Evolutionary conservation across 1,139 yeast species (phyloP).

Genomic region (Taphrina pruni): DNA sequence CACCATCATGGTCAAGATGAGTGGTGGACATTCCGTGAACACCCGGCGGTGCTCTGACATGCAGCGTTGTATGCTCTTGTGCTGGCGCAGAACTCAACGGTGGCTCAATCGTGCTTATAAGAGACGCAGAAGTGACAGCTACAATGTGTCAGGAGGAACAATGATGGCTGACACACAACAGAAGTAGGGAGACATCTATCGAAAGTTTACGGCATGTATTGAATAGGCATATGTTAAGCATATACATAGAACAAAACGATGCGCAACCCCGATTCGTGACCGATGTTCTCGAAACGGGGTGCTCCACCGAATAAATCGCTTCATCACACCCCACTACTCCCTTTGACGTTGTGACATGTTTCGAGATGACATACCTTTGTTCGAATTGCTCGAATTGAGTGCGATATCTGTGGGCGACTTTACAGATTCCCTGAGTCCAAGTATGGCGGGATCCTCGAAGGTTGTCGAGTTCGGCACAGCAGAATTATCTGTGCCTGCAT

Average conservation of each 20-base stretch:
- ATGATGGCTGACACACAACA: not conserved
- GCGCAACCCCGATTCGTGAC: constrained; percentile 27
- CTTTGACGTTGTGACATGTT: not conserved
- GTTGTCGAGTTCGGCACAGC: not conserved
- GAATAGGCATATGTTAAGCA: constrained; percentile 29
- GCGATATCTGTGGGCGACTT: constrained; percentile 11
- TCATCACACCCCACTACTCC: constrained; percentile 28
- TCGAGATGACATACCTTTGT: constrained; percentile 13
- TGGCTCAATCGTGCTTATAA: constrained; percentile 2
- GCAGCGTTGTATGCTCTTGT: not conserved
- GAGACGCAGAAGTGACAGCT: not conserved
- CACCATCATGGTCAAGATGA: not conserved
- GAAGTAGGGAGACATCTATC: constrained; percentile 2
- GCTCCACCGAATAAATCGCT: constrained; percentile 14
- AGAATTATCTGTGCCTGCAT: constrained; percentile 7
- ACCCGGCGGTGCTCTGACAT: not conserved
- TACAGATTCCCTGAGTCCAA: constrained; percentile 12
- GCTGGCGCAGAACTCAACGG: not conserved
- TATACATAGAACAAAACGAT: constrained; percentile 21
- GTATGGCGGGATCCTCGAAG: constrained; percentile 26
- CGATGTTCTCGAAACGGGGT: constrained; percentile 23
- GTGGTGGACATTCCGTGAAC: not conserved
- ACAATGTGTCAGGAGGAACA: not conserved
- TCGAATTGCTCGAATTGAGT: constrained; percentile 5
- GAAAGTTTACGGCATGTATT: constrained; percentile 8